Conservation (phyloP, 257 asterid species). For the Solanum etuberosum region DNA sequence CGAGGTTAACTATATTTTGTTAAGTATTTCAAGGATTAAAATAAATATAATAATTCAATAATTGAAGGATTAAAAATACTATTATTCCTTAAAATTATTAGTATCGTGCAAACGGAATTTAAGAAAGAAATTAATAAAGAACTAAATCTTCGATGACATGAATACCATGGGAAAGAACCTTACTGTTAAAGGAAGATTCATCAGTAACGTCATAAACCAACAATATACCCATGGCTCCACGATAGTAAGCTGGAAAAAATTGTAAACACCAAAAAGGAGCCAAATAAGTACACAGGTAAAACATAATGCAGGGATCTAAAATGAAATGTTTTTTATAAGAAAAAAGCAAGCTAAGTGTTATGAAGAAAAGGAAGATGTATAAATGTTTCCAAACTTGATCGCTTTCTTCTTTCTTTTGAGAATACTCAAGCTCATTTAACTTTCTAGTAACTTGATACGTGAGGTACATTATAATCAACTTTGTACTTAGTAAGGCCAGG, state of each 20-base stretch:
- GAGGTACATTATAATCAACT: not conserved
- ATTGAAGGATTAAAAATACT: not conserved
- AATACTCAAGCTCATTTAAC: not conserved
- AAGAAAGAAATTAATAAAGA: not conserved
- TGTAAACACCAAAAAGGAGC: not conserved
- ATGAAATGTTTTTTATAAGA: not conserved
- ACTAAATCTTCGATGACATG: not conserved
- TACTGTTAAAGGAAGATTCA: constrained; percentile 40
- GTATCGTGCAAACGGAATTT: not conserved
- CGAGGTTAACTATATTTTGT: not conserved
- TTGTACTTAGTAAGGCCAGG: not conserved
- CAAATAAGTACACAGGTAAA: not conserved
- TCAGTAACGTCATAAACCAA: constrained; percentile 40
- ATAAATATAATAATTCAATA: constrained; percentile 1
- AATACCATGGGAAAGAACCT: constrained; percentile 3
- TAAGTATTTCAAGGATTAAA: not conserved
- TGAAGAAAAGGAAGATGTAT: not conserved
- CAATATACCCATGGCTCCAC: constrained; percentile 44
- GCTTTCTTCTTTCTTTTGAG: not conserved
- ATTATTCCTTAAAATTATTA: not conserved
- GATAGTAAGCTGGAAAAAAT: constrained; percentile 26
- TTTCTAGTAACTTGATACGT: not conserved
- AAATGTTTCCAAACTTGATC: not conserved
- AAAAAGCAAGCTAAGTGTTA: not conserved
- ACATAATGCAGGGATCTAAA: not conserved